Evolutionary conservation across 2,329 filamentous ascomycete genomes (phyloP), one percentile per base, ranked within the genome.

Genomic region (Phyllachora maydis): DNA sequence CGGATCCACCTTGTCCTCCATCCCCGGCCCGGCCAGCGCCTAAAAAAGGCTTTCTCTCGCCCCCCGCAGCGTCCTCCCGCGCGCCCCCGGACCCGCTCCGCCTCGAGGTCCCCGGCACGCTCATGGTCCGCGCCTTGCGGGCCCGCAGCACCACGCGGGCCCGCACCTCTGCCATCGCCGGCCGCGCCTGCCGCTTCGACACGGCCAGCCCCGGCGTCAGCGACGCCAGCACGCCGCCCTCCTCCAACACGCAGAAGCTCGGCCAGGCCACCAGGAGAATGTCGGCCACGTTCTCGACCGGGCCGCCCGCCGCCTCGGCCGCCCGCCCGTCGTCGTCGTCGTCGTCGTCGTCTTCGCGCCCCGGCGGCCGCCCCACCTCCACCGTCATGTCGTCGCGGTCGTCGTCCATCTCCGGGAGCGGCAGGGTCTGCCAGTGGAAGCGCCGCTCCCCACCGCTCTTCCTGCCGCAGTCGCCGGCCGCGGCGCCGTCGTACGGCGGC

Each of bases 231-330:
- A 43, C 40, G 23, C 43, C 42, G n/a, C n/a, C n/a, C 23, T 32
- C 31, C 35, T 46, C 43, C 19, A 45, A 32, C 9, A 36, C 36
- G 19, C 40, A 43, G 39, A 45, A 45, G 30, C 35, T 40, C 6
- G 42, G 42, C 43, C 43, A 46, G 12, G 45, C 39, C 4, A 46
- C 42, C 2, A 46, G 32, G 18, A 45, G 23, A 22, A 46, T 45
- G 30, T 43, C 37, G 9, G 27, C 26, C 4, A 23, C 21, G 12
- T 27, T 18, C 12, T 11, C 20, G 14, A 13, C 27, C 4, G 13
- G 23, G 6, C 18, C 22, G 18, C 27, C 20, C 18, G 28, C 26
- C 9, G 27, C 18, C 12, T 21, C 19, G 13, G 28, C 14, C 11
- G 23, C 15, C 17, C 19, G 19, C 14, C 19, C 24, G 15, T 14